These are phyloP conservation scores for Diospyros lotus DNA, from an alignment of 148 eudicot species.

Conservation along the genomic window DNA sequence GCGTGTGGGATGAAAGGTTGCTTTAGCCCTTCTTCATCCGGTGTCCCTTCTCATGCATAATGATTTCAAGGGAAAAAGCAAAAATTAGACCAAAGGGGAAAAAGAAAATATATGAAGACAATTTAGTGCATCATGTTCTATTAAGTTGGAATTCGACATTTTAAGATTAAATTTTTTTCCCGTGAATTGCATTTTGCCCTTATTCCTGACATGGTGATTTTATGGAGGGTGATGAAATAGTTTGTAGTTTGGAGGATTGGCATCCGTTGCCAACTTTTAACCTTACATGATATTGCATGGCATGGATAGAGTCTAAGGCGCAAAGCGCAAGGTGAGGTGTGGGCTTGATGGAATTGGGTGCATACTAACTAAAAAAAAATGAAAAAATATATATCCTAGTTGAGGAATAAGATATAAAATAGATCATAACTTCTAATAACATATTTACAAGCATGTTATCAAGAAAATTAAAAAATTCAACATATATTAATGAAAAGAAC, in stretches of 20 bases:
- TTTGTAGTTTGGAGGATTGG: neutral
- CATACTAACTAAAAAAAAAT: too few relatives aligned
- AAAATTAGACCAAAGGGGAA: neutral
- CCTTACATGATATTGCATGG: too few relatives aligned
- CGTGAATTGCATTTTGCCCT: neutral
- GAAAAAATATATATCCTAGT: too few relatives aligned
- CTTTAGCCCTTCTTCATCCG: neutral
- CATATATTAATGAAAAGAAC: too few relatives aligned
- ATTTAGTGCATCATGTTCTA: neutral
- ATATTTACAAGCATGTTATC: too few relatives aligned
- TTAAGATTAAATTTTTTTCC: too few relatives aligned
- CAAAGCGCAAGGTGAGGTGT: too few relatives aligned
- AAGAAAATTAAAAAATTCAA: too few relatives aligned
- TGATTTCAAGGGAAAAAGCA: neutral
- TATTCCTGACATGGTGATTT: neutral
- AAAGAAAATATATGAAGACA: neutral
- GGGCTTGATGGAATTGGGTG: too few relatives aligned
- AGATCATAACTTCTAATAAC: too few relatives aligned
- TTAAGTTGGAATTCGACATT: neutral
- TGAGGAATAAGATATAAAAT: too few relatives aligned
- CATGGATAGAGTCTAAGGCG: too few relatives aligned
- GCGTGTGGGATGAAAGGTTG: neutral
- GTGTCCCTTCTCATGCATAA: neutral
- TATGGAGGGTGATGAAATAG: neutral
- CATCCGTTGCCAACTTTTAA: neutral